These are phyloP conservation scores for Phaeosphaeriaceae sp. DNA, from an alignment of 2,329 filamentous ascomycete species.

Conservation along the genomic window DNA sequence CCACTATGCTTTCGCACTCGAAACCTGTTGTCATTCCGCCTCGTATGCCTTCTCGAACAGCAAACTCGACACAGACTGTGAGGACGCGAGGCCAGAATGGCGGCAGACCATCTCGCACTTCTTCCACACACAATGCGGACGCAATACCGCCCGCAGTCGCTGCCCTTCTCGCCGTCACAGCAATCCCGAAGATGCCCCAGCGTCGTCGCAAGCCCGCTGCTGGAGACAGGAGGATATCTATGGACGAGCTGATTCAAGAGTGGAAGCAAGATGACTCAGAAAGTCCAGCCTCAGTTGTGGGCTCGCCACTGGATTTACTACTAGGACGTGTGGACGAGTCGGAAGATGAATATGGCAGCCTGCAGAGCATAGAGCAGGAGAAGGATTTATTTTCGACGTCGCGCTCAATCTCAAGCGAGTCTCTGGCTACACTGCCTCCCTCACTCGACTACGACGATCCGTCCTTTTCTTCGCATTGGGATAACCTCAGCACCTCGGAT, in stretches of 20 bases:
- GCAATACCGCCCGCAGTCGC: constrained; percentile 63
- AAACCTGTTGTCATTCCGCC: constrained; percentile 53
- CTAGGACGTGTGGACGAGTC: constrained; percentile 61
- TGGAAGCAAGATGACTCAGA: constrained; percentile 57
- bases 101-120: constrained; percentile 31
- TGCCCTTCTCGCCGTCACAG: constrained; percentile 64
- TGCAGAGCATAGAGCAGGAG: constrained; percentile 55
- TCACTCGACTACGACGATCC: constrained; percentile 56
- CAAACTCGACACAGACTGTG: constrained; percentile 40
- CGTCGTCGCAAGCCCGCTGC: constrained; percentile 51
- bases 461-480: constrained; percentile 53
- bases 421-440: constrained; percentile 58
- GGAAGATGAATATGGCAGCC: constrained; percentile 48
- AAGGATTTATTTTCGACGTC: constrained; percentile 43
- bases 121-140: constrained; percentile 49
- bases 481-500: constrained; percentile 43
- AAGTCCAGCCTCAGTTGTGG: constrained; percentile 48
- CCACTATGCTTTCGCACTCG: constrained; percentile 42
- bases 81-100: constrained; percentile 41
- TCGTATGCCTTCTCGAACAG: constrained; percentile 37
- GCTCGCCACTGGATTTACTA: constrained; percentile 61
- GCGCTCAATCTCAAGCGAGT: constrained; percentile 65
- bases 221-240: constrained; percentile 57
- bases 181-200: constrained; percentile 61
- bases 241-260: constrained; percentile 64